Base-by-base conservation (phyloP, 768 basidiomycete genomes). In the Galerina sulciceps region DNA sequence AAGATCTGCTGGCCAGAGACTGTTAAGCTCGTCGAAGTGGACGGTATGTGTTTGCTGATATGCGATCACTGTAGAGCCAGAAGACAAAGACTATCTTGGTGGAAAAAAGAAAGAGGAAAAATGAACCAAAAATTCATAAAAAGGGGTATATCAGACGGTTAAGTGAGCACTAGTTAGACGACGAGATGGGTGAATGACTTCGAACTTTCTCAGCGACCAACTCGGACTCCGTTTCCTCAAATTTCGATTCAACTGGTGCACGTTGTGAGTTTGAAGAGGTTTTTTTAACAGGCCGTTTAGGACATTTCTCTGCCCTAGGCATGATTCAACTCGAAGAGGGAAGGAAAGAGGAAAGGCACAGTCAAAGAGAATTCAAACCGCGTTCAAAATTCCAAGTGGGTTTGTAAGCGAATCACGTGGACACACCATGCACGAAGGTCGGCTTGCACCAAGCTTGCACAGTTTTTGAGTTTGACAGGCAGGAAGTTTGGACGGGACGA, bases 1-100 rank as follows among this genome's bases (percentile, higher is more conserved):
- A 43, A 61, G 66, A 51, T 81, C 73, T 4, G 57, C 59, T 23
- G 67, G 69, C 78, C 79, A 81, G 37, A 79, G 72, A 1, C 31
- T 41, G 8, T 57, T 41, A 14, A 80, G 71, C 63, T 80, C 76
- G 42, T 73, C 67, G 35, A 74, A 63, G 56, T 79, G 74, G 6
- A 67, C 18, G 2, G 60, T 35, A 37, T 64, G 61, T 1, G 65
- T 59, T 0, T 59, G 64, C 14, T 56, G 56, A 42, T 53, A 61
- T 17, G 23, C 17, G 23, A 46, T 4, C 26, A 34, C 34, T 9
- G 38, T 17, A 35, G 4, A 1, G 17, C 23, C 23, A 36, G 46
- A 22, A 37, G 42, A 11, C 17, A 23, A 38, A 11, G 53, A 15
- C 18, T 42, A 36, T 42, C 34, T 34, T 13, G 10, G 13, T 13